These are phyloP conservation scores for Candida krabiensis DNA, from an alignment of 805 yeast genomes.

Conservation along the genomic window DNA sequence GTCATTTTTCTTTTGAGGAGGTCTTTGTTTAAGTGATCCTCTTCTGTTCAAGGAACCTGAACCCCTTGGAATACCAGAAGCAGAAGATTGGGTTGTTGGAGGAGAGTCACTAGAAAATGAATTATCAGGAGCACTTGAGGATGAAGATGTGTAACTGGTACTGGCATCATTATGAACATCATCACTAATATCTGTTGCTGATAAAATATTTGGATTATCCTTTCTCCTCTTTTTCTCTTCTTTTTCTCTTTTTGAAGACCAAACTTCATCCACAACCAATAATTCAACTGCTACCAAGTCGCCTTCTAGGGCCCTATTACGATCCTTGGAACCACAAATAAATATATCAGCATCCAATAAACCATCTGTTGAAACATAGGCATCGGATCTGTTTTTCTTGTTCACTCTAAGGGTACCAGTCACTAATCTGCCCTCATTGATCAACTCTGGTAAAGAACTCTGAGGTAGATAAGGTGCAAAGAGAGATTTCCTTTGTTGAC, in stretches of 20 bases:
- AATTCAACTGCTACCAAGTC: slow-evolving; percentile 95
- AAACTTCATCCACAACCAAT: slow-evolving; percentile 93
- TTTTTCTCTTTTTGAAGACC: slow-evolving; percentile 95
- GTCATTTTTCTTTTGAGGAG: slow-evolving; percentile 95
- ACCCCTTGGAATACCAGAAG: slow-evolving; percentile 20
- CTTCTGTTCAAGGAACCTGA: slow-evolving; percentile 58
- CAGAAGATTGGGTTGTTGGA: slow-evolving; percentile 35
- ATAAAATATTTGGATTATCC: slow-evolving; percentile 31
- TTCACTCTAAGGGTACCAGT: slow-evolving; percentile 92
- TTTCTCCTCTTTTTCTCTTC: slow-evolving; percentile 92
- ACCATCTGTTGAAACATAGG: slow-evolving; percentile 97
- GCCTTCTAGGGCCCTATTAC: slow-evolving; percentile 96
- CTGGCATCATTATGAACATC: slow-evolving; percentile 83
- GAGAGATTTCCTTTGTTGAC: slow-evolving; percentile 65
- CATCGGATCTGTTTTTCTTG: slow-evolving; percentile 95
- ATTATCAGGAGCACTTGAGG: slow-evolving; percentile 30
- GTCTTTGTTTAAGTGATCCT: slow-evolving; percentile 92
- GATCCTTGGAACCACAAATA: slow-evolving; percentile 97
- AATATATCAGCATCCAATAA: slow-evolving; percentile 94
- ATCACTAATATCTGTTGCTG: slow-evolving; percentile 46
- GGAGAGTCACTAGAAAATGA: slow-evolving; percentile 33
- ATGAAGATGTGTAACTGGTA: slow-evolving; percentile 39
- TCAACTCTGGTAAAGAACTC: slow-evolving; percentile 82
- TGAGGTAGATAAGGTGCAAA: slow-evolving; percentile 98
- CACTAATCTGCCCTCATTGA: slow-evolving; percentile 87